These are phyloP conservation scores for Chenopodium suecicum DNA, from an alignment of 148 eudicot genomes.

Conservation along the genomic window DNA sequence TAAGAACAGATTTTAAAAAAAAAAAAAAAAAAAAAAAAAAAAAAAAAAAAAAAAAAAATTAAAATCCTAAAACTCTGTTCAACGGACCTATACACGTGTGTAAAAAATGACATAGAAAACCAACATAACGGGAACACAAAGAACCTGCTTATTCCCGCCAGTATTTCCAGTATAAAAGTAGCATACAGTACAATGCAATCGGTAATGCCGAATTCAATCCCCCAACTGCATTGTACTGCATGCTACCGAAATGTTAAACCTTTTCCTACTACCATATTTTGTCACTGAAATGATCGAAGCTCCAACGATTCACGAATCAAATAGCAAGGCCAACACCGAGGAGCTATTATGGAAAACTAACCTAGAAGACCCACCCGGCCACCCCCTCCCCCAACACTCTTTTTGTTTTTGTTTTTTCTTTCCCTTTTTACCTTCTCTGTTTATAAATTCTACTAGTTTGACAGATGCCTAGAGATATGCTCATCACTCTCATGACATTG, in stretches of 20 bases:
- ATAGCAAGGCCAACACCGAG: conserved; percentile 1
- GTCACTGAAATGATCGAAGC: not conserved
- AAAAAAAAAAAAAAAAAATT: too few species aligned
- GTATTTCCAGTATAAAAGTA: not conserved
- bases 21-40: too few species aligned
- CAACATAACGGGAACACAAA: not conserved
- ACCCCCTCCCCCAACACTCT: not conserved
- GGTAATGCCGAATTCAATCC: conserved; percentile 7
- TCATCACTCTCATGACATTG: not conserved
- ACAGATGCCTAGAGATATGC: not conserved
- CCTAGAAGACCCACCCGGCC: not conserved
- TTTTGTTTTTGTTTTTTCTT: too few species aligned
- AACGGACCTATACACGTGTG: conserved; percentile 13
- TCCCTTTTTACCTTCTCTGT: not conserved
- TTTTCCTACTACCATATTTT: not conserved
- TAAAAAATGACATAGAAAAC: not conserved
- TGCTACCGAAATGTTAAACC: conserved; percentile 22
- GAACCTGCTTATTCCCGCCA: not conserved
- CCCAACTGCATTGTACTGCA: conserved; percentile 29
- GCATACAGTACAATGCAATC: conserved; percentile 34
- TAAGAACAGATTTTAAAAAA: too few species aligned
- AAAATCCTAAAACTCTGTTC: not conserved
- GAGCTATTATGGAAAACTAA: conserved; percentile 7
- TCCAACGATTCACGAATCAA: not conserved
- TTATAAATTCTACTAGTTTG: conserved; percentile 7